Conservation (phyloP, 345 rosid genomes). For the Murraya paniculata region DNA sequence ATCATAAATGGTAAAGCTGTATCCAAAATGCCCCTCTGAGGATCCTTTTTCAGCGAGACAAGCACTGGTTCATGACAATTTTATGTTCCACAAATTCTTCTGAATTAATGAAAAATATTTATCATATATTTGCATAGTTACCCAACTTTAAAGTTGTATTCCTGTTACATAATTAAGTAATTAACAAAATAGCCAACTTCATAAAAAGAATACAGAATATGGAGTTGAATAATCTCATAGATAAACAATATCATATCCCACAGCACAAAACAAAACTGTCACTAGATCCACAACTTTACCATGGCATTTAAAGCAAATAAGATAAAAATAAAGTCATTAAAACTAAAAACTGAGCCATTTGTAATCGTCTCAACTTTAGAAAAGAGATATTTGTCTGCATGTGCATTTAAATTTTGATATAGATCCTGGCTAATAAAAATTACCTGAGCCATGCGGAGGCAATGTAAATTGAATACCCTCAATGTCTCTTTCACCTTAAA, state of each 20-base stretch:
- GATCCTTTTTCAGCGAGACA: neutral
- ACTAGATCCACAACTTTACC: neutral
- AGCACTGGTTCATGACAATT: neutral
- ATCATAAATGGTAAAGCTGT: neutral
- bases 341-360: neutral
- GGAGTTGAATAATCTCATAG: neutral
- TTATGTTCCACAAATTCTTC: neutral
- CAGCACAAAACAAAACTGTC: neutral
- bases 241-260: neutral
- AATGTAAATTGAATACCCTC: constrained; percentile 17
- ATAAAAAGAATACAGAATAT: neutral
- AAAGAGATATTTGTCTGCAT: neutral
- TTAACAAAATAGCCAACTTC: neutral
- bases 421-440: neutral
- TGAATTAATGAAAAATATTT: neutral
- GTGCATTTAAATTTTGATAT: neutral
- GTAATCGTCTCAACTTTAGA: neutral
- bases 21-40: neutral
- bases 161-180: neutral
- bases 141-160: neutral
- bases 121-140: neutral
- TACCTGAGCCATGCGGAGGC: constrained; percentile 15
- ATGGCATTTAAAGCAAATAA: neutral
- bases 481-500: constrained; percentile 13
- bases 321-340: neutral